Evolutionary conservation across 2,329 filamentous ascomycete genomes (phyloP).

Genomic region (Phaeoacremonium minimum): DNA sequence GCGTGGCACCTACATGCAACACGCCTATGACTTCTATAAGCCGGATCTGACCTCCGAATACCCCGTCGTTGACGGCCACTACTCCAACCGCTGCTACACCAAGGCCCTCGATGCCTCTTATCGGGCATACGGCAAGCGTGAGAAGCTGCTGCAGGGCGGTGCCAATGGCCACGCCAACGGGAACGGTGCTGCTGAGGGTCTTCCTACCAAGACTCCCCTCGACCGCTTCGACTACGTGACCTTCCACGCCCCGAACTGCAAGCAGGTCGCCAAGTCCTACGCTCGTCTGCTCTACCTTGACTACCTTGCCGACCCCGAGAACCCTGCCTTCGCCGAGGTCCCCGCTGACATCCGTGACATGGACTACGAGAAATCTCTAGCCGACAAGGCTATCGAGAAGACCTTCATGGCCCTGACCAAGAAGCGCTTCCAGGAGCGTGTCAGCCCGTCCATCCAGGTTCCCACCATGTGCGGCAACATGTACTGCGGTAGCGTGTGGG

Average conservation of each 20-base stretch:
- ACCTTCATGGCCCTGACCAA: slow-evolving; percentile 80
- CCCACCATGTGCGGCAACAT: slow-evolving; percentile 72
- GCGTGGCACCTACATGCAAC: slow-evolving; percentile 75
- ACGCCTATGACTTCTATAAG: slow-evolving; percentile 90
- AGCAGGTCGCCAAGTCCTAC: slow-evolving; percentile 82
- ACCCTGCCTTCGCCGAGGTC: slow-evolving; percentile 67
- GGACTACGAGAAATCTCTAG: slow-evolving; percentile 74
- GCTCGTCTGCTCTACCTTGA: slow-evolving; percentile 82
- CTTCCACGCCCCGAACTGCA: slow-evolving; percentile 85
- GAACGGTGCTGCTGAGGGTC: slow-evolving; percentile 47
- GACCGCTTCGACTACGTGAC: slow-evolving; percentile 81
- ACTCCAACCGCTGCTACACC: slow-evolving; percentile 77
- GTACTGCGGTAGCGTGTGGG: slow-evolving; percentile 70
- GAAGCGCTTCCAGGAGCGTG: slow-evolving; percentile 77
- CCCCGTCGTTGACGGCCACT: slow-evolving; percentile 80
- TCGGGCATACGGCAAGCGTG: slow-evolving; percentile 73
- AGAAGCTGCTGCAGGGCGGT: slow-evolving; percentile 49
- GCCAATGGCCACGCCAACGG: slow-evolving; percentile 48
- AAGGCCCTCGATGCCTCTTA: slow-evolving; percentile 78
- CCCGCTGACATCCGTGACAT: slow-evolving; percentile 72
- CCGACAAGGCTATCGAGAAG: slow-evolving; percentile 82
- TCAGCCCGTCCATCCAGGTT: slow-evolving; percentile 68
- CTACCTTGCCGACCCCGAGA: slow-evolving; percentile 67
- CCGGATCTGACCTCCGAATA: slow-evolving; percentile 84
- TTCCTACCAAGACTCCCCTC: slow-evolving; percentile 54